Percentiles rank a stretch among this genome's conserved stretches.
phyloP scores from a whole-genome alignment of 805 yeast genomes.

The Myxozyma nipponensis region DNA sequence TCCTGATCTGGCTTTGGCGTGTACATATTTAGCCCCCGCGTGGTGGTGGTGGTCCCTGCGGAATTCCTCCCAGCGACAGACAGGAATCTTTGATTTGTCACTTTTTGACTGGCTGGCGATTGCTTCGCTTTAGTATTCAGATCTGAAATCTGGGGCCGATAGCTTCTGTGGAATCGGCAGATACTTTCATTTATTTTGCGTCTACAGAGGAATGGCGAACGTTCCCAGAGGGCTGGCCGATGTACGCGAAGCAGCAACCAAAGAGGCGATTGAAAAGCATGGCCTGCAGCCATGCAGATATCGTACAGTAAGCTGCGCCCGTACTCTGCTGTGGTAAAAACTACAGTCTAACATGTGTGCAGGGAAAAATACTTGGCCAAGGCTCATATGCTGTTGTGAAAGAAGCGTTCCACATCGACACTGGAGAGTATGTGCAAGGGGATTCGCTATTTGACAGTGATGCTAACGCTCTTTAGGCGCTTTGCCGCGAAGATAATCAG shows the following conservation, averaged over 20 bases:
- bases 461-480: conserved; percentile 35
- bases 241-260: background rate
- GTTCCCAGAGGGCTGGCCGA: background rate
- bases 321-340: background rate
- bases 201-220: too few relatives aligned
- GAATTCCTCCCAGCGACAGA: too few relatives aligned
- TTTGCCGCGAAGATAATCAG: conserved; percentile 55
- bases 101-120: too few relatives aligned
- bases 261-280: background rate
- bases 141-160: too few relatives aligned
- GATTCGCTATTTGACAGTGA: background rate
- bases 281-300: conserved; percentile 1
- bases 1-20: too few relatives aligned
- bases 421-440: conserved; percentile 35
- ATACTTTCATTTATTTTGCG: too few relatives aligned
- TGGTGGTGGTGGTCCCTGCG: background rate
- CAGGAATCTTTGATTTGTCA: background rate
- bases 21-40: too few relatives aligned
- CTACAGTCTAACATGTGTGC: background rate
- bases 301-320: background rate
- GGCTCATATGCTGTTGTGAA: conserved; percentile 45
- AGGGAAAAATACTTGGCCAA: conserved; percentile 41
- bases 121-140: too few relatives aligned
- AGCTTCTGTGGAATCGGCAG: too few relatives aligned
- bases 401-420: conserved; percentile 42